phyloP scores from a whole-genome alignment of 805 yeast genomes.

The Nakazawaea wickerhamii region DNA sequence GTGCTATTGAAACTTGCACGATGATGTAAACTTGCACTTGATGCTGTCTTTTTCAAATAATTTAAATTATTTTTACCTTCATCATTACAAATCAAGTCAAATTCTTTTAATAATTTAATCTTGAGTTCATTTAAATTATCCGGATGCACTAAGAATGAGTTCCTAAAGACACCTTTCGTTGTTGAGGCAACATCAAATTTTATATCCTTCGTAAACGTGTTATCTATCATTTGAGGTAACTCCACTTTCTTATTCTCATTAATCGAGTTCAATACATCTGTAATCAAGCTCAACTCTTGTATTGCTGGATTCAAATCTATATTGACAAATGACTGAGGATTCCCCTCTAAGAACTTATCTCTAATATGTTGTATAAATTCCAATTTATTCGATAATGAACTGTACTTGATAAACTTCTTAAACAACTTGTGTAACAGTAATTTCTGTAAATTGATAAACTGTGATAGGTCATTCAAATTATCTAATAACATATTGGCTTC shows the following conservation, averaged over 20 bases:
- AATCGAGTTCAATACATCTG: slow-evolving; percentile 35
- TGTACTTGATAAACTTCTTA: slow-evolving; percentile 58
- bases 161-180: slow-evolving; percentile 30
- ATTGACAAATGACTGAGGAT: slow-evolving; percentile 53
- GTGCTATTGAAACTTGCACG: not conserved
- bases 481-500: slow-evolving; percentile 39
- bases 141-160: slow-evolving; percentile 50
- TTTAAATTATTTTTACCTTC: slow-evolving; percentile 14
- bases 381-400: slow-evolving; percentile 26
- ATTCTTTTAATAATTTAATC: slow-evolving; percentile 38
- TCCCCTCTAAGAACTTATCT: slow-evolving; percentile 24
- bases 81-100: slow-evolving; percentile 31
- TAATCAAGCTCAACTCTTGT: slow-evolving; percentile 50
- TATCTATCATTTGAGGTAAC: slow-evolving; percentile 9
- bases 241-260: not conserved
- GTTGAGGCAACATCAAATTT: slow-evolving; percentile 31
- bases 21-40: slow-evolving; percentile 6
- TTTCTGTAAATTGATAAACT: slow-evolving; percentile 68
- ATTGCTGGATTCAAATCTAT: slow-evolving; percentile 57
- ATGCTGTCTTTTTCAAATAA: slow-evolving; percentile 6
- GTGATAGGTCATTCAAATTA: slow-evolving; percentile 59
- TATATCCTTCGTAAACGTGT: slow-evolving; percentile 15
- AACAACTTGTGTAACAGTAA: slow-evolving; percentile 68
- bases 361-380: slow-evolving; percentile 28
- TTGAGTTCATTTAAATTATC: slow-evolving; percentile 54